Base-by-base conservation (phyloP, 495 filamentous ascomycete species). In the Penicillium manginii region DNA sequence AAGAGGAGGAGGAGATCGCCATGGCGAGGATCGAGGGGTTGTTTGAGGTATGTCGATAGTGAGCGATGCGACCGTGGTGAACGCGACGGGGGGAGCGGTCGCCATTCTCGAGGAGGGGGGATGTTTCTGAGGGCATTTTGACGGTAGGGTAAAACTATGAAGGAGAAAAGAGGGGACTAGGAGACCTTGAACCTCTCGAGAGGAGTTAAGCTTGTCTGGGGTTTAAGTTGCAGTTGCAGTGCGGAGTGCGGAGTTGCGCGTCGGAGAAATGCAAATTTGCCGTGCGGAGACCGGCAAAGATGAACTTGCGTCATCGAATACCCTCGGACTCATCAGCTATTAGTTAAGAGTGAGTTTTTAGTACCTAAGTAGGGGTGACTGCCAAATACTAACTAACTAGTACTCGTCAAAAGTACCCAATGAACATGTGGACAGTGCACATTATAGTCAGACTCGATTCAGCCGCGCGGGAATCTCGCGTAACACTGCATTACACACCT, bases 1-100 rank as follows among this genome's bases (percentile, higher is more conserved):
- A 81, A 70, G 2, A 91, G 76, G 8, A 92, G 76, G 12, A 89
- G 59, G 1, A 87, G 31, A 61, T 91, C 87, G 21, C 83, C 83
- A 69, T 82, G 78, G 26, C 79, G 71, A 0, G 83, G 77, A 49
- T 74, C 73, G 50, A 91, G 45, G 11, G 45, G 21, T n/a, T 47
- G 45, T 22, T 14, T 47, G 10, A 47, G 21, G 45, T 47, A 47
- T 47, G 22, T 19, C 11, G 45, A n/a, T 17, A 43, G 8, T n/a
- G 40, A 43, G 40, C 40, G 40, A 17, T 19, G 40, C 17, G 40
- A 43, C 40, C 40, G 40, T 1, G 40, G 15, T 17, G 40, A 9
- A 43, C 15, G 40, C 21, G 19, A 29, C 26, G 26, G 9, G 26
- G 26, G 26, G 26, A 29, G 26, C 26, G 26, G 5, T 29, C 26